These are phyloP conservation scores for Coniochaeta sp. DNA, from an alignment of 2,329 filamentous ascomycete genomes.

Conservation along the genomic window DNA sequence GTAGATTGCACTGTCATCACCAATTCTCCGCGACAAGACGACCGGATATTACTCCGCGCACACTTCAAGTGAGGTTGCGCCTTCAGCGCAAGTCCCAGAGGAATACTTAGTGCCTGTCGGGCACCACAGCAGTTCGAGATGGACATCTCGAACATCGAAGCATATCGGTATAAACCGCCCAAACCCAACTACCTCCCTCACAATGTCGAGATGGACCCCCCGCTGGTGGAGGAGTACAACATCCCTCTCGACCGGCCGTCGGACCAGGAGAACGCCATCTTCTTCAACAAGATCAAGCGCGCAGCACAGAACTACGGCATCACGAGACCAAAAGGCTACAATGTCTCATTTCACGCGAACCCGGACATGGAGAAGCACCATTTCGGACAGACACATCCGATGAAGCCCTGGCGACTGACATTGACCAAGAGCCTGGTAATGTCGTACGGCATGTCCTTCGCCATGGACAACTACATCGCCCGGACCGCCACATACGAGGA, in stretches of 20 bases:
- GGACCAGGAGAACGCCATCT: slow-evolving; percentile 49
- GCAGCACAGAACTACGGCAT: slow-evolving; percentile 60
- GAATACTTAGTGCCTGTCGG: too few relatives aligned
- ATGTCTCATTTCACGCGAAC: slow-evolving; percentile 92
- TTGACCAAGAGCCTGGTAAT: slow-evolving; percentile 92
- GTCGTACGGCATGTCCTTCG: slow-evolving; percentile 90
- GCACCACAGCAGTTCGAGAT: slow-evolving; percentile 14
- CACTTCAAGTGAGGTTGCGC: neutral
- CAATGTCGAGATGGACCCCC: slow-evolving; percentile 40
- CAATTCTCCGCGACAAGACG: neutral
- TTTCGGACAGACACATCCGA: slow-evolving; percentile 93
- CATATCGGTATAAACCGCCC: slow-evolving; percentile 46
- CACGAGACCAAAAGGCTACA: slow-evolving; percentile 75
- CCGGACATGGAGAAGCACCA: slow-evolving; percentile 93
- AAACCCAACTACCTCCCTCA: slow-evolving; percentile 56
- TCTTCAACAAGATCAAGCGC: slow-evolving; percentile 50
- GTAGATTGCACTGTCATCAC: neutral
- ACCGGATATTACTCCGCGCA: neutral
- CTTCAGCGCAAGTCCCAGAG: neutral
- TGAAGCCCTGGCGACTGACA: slow-evolving; percentile 98
- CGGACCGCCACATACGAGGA: slow-evolving; percentile 82
- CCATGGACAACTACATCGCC: slow-evolving; percentile 90
- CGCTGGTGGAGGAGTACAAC: slow-evolving; percentile 45
- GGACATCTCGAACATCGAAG: slow-evolving; percentile 37
- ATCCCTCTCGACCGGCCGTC: slow-evolving; percentile 41